phyloP scores from a whole-genome alignment of 2,329 filamentous ascomycete species.

The Herpotrichia juniperi region DNA sequence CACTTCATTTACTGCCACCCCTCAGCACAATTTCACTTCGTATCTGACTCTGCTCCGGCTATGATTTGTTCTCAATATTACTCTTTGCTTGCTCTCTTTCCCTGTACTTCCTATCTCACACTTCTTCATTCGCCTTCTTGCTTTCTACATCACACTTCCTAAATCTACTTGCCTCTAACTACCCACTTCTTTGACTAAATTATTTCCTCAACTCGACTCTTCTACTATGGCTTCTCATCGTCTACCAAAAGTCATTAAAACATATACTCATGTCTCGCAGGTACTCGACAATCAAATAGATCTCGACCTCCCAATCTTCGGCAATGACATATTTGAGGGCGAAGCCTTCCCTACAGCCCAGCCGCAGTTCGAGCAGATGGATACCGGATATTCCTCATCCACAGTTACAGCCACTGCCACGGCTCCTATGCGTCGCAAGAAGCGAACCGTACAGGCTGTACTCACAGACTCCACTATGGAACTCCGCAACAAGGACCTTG shows the following conservation, averaged over 20 bases:
- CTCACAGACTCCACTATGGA: constrained; percentile 57
- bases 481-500: constrained; percentile 62
- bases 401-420: constrained; percentile 46
- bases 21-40: background rate
- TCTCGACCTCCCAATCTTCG: constrained; percentile 38
- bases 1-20: background rate
- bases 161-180: background rate
- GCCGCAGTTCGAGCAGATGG: constrained; percentile 20
- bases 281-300: constrained; percentile 32
- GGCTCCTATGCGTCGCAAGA: constrained; percentile 49
- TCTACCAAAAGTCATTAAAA: background rate
- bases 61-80: too few relatives aligned
- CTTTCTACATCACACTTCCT: background rate
- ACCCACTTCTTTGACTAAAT: too few relatives aligned
- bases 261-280: constrained; percentile 28
- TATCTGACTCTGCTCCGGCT: background rate
- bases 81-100: too few relatives aligned
- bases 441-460: constrained; percentile 49
- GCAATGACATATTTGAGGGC: constrained; percentile 40
- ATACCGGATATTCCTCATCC: constrained; percentile 42
- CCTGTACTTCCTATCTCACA: background rate
- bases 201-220: background rate
- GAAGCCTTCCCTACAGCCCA: constrained; percentile 29
- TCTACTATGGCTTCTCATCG: background rate
- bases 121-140: background rate